phyloP scores from a whole-genome alignment of 2,329 filamentous ascomycete species.

The Coniella vitis region DNA sequence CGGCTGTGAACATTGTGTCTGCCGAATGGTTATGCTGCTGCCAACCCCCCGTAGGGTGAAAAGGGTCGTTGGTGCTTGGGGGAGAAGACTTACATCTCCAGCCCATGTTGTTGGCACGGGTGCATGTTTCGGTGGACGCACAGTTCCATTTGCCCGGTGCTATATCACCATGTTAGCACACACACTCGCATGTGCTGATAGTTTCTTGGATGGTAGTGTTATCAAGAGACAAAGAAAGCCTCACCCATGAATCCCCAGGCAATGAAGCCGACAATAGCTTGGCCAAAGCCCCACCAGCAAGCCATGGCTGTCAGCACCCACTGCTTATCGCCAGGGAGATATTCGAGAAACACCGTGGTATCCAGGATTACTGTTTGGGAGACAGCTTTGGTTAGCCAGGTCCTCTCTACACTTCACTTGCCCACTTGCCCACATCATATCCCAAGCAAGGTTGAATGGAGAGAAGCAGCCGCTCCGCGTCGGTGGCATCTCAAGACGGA shows the following conservation, averaged over 20 bases:
- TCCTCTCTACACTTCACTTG: no score
- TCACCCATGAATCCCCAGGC: conserved; percentile 43
- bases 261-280: conserved; percentile 40
- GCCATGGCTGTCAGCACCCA: conserved; percentile 61
- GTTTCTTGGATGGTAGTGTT: neutral
- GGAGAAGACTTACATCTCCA: conserved; percentile 32
- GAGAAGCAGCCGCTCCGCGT: no score
- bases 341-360: conserved; percentile 44
- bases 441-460: no score
- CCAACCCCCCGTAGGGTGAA: no score
- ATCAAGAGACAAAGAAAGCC: conserved; percentile 5
- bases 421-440: neutral
- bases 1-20: conserved; percentile 39
- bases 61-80: neutral
- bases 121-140: conserved; percentile 30
- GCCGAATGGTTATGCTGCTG: neutral
- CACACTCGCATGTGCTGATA: neutral
- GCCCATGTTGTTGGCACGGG: conserved; percentile 38
- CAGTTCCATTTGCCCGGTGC: conserved; percentile 37
- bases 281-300: conserved; percentile 44
- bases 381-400: neutral
- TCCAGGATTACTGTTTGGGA: conserved; percentile 45
- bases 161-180: conserved; percentile 11
- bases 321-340: conserved; percentile 45
- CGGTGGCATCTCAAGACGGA: no score